Evolutionary conservation across 225 moss, liverwort and hornwort genomes (phyloP).

Genomic region (Rhytidiadelphus loreus): DNA sequence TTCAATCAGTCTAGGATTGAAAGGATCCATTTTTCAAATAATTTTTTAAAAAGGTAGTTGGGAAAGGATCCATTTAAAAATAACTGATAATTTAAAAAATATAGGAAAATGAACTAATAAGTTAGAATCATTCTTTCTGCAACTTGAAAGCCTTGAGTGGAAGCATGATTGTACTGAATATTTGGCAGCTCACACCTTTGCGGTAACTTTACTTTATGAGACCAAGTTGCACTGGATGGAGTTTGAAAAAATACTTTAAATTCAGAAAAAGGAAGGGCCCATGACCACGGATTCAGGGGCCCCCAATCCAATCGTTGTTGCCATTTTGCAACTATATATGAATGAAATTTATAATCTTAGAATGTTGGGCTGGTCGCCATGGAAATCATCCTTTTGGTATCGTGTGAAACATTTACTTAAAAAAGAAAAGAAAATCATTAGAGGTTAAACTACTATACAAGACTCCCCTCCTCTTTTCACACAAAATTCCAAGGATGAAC

Average conservation of each 20-base stretch:
- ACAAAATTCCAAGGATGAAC: background rate
- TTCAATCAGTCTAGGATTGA: background rate
- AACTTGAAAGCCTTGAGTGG: background rate
- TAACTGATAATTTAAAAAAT: too few species aligned
- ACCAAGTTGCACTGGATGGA: background rate
- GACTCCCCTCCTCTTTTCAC: fast-evolving
- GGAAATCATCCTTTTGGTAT: background rate
- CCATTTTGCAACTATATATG: background rate
- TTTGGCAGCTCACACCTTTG: background rate
- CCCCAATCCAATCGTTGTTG: background rate
- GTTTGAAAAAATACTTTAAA: background rate
- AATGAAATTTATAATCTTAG: background rate
- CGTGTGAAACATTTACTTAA: background rate
- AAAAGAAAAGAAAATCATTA: background rate
- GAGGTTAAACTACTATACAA: background rate
- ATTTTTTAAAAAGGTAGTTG: too few species aligned
- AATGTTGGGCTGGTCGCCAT: fast-evolving
- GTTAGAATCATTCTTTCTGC: background rate
- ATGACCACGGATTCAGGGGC: background rate
- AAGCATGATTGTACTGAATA: background rate
- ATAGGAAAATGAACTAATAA: background rate
- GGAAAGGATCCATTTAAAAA: background rate
- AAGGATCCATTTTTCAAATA: background rate
- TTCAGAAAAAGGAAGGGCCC: background rate
- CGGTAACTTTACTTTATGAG: background rate